These are phyloP conservation scores for Colletotrichum falcatum DNA, from an alignment of 2,329 filamentous ascomycete genomes.

Conservation along the genomic window DNA sequence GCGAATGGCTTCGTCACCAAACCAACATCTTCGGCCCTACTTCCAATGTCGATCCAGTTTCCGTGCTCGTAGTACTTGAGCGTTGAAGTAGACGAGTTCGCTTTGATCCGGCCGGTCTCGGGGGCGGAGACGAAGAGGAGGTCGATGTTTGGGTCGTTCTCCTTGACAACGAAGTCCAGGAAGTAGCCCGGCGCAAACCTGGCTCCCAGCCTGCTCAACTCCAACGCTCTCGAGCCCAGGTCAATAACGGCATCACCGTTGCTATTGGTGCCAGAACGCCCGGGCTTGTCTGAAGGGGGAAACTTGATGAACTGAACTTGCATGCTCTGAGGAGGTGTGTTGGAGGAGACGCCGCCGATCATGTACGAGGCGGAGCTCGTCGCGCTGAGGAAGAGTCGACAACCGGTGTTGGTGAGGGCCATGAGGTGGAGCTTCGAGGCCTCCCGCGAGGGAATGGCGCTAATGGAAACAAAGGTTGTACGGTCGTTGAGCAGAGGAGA, in stretches of 20 bases:
- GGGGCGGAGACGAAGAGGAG: conserved; percentile 86
- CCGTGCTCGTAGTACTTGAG: conserved; percentile 81
- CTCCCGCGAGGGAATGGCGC: conserved; percentile 82
- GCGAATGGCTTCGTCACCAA: conserved; percentile 79
- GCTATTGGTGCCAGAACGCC: conserved; percentile 45
- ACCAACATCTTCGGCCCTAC: conserved; percentile 82
- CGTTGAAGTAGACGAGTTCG: conserved; percentile 63
- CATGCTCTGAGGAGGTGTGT: conserved; percentile 92
- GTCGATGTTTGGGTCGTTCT: conserved; percentile 70
- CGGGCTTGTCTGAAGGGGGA: conserved; percentile 70
- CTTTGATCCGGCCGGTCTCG: conserved; percentile 86
- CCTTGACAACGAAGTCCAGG: conserved; percentile 80
- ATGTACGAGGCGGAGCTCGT: conserved; percentile 80
- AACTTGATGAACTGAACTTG: conserved; percentile 98
- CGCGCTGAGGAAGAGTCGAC: conserved; percentile 91
- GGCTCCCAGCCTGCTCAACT: conserved; percentile 63
- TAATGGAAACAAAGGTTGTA: conserved; percentile 85
- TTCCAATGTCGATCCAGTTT: conserved; percentile 80
- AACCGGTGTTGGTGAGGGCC: conserved; percentile 90
- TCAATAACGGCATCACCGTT: conserved; percentile 57
- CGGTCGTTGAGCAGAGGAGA: conserved; percentile 77
- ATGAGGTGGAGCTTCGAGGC: conserved; percentile 88
- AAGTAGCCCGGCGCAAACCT: conserved; percentile 91
- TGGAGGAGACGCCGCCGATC: conserved; percentile 68
- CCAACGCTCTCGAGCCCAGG: conserved; percentile 61